Conservation (phyloP, 371 early-diverging fungal species). For the Mortierella sp. region DNA sequence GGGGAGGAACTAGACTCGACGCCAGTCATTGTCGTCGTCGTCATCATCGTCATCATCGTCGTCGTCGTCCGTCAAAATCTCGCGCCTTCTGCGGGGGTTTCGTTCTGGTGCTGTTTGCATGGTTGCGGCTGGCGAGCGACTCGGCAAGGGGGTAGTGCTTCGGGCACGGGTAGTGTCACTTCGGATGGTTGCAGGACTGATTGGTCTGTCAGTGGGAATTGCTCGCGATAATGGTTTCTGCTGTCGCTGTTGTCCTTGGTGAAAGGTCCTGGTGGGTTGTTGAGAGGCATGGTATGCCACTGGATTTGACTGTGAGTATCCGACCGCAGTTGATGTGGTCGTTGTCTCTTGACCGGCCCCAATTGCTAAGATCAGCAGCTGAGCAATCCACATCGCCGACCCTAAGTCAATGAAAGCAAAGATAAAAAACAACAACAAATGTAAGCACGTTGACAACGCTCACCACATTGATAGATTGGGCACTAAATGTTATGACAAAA, state of each 20-base stretch:
- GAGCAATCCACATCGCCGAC: conserved; percentile 40
- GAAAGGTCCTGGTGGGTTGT: neutral
- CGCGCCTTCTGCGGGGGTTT: neutral
- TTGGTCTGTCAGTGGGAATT: neutral
- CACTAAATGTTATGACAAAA: too few species aligned
- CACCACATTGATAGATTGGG: neutral
- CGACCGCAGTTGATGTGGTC: neutral
- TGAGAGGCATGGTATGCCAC: neutral
- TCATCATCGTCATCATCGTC: conserved; percentile 30
- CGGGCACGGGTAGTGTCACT: neutral
- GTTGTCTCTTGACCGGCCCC: conserved; percentile 28
- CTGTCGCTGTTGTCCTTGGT: neutral
- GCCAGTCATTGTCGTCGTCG: conserved; percentile 15
- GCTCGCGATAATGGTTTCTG: neutral
- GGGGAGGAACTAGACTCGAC: neutral
- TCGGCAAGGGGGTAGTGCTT: neutral
- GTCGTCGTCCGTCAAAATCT: conserved; percentile 26
- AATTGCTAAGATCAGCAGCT: conserved; percentile 32
- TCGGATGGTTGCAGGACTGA: neutral
- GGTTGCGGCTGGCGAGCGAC: neutral
- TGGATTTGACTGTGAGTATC: neutral
- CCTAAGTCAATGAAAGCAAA: conserved; percentile 9
- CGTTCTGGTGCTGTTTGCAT: neutral
- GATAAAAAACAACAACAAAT: neutral
- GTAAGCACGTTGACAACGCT: neutral